A percentile compares a stretch with the other conserved stretches of the same genome.
These are phyloP conservation scores for Arachnopeziza araneosa DNA, from an alignment of 2,329 filamentous ascomycete species.

Conservation along the genomic window DNA sequence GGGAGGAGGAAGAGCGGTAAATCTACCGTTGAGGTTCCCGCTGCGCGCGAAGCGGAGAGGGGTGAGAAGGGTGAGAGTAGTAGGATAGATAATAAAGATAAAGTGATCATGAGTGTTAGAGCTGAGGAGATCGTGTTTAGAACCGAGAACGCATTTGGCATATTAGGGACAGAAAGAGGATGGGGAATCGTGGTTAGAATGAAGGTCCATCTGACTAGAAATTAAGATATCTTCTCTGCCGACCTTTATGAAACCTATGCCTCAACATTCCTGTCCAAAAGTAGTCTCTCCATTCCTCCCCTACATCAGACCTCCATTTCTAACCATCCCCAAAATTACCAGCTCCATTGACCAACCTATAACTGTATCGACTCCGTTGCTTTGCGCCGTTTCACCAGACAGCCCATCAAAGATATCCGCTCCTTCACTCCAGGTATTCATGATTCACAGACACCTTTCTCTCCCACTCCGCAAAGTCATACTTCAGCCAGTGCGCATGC, in stretches of 20 bases:
- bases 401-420: too few species aligned
- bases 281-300: too few species aligned
- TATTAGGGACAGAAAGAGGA: constrained; percentile 35
- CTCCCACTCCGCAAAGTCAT: too few species aligned
- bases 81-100: constrained; percentile 3
- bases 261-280: not conserved
- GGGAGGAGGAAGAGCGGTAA: constrained; percentile 14
- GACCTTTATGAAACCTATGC: not conserved
- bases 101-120: constrained; percentile 21
- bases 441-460: too few species aligned
- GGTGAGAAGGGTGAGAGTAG: constrained; percentile 6
- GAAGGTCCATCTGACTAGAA: constrained; percentile 2
- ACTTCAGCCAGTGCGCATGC: too few species aligned
- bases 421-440: too few species aligned
- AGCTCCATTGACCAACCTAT: too few species aligned
- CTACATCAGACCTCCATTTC: too few species aligned
- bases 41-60: not conserved
- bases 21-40: not conserved
- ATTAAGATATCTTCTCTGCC: not conserved
- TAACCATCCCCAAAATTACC: too few species aligned
- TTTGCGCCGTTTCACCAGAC: too few species aligned
- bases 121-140: constrained; percentile 48
- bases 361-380: too few species aligned
- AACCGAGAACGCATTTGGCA: constrained; percentile 66
- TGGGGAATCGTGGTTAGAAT: constrained; percentile 26